Base-by-base conservation (phyloP, 2,329 filamentous ascomycete genomes). In the Xylaria sp. region DNA sequence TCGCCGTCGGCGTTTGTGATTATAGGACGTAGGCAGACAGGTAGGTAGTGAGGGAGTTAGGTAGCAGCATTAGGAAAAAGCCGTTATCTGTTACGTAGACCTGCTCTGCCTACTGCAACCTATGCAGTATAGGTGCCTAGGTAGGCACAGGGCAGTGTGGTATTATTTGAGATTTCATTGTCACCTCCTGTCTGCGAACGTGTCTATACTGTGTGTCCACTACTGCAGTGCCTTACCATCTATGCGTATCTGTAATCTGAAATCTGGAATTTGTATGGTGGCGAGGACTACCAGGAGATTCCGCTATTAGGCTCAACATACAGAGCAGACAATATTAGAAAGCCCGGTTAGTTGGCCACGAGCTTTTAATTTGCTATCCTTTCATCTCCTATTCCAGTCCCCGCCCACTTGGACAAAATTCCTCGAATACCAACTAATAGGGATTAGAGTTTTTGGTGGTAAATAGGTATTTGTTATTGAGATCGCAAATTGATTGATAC, bases 401-500 rank as follows among this genome's bases (percentile, higher is more conserved):
- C 58, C 39, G 58, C 15, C 58, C 39, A 52, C 63, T 50, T 2
- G 44, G 52, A 25, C 51, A 54, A 66, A 52, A 6, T 28, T 37
- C 48, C n/a, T 58, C 13, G 5, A 44, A 39, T 37, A 31, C 13
- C 15, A 23, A 41, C 20, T 28, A 28, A 28, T 28, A 37, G 8
- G 10, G 10, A 10, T 10, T 10, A 37, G 3, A 28, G 28, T 3
- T 10, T 10, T 37, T 37, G 10, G 34, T 37, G 34, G 23, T 25
- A 3, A 25, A 25, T n/a, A n/a, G n/a, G 23, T 67, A 69, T 69
- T 67, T 69, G 64, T 67, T 60, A 56, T 69, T 13, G 10, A 34
- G 5, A 67, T 63, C 20, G 48, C 67, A 69, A 67, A 66, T 67
- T 44, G 55, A 56, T 20, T 44, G 55, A 56, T 20, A 12, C 28